These are phyloP conservation scores for Colletotrichum sp. DNA, from an alignment of 2,329 filamentous ascomycete species.

Conservation along the genomic window DNA sequence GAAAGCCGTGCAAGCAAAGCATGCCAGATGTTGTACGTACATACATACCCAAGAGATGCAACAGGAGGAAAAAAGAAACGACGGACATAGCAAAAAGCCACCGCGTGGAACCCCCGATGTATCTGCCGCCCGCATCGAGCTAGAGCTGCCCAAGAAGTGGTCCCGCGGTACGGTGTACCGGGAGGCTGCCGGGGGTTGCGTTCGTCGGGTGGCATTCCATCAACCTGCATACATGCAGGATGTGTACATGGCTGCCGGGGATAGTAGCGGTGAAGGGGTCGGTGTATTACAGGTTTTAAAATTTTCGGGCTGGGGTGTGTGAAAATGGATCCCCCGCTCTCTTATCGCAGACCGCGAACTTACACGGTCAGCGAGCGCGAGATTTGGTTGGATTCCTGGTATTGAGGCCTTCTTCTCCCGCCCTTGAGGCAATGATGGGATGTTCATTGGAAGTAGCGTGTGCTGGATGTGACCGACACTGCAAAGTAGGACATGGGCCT, in stretches of 20 bases:
- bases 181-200: not conserved
- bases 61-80: not conserved
- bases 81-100: not conserved
- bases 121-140: slow-evolving; percentile 5
- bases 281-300: slow-evolving; percentile 5
- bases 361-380: not conserved
- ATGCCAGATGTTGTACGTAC: not conserved
- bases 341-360: not conserved
- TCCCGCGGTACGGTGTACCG: slow-evolving; percentile 10
- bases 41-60: not conserved
- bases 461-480: not conserved
- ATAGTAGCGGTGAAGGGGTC: slow-evolving; percentile 19
- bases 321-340: not conserved
- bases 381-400: not conserved
- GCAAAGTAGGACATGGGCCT: not conserved
- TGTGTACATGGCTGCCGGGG: not conserved
- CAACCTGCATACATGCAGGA: not conserved
- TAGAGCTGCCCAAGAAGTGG: slow-evolving; percentile 9
- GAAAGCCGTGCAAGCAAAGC: not conserved
- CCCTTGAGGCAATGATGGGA: not conserved
- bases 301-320: not conserved
- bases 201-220: not conserved
- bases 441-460: not conserved
- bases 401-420: not conserved
- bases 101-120: not conserved